Evolutionary conservation across 371 early-diverging fungal genomes (phyloP).

Genomic region (Caulochytrium protostelioides): DNA sequence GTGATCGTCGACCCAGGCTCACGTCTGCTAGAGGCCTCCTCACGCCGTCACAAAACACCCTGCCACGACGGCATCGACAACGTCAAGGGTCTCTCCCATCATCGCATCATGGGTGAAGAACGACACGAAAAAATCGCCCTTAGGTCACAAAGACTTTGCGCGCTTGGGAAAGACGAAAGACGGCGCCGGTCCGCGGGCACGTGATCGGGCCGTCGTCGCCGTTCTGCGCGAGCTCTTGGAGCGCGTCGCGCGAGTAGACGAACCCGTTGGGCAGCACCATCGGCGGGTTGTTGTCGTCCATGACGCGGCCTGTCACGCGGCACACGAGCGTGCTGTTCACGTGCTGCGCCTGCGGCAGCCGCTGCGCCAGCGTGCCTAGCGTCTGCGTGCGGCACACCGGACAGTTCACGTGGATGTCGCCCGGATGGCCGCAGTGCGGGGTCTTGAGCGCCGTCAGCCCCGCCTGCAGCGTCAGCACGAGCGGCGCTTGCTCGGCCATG

Average conservation of each 20-base stretch:
- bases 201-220: constrained; percentile 47
- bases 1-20: too few species aligned
- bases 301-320: constrained; percentile 58
- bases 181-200: constrained; percentile 56
- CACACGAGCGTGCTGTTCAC: constrained; percentile 81
- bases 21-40: too few species aligned
- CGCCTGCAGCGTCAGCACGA: constrained; percentile 69
- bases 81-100: too few species aligned
- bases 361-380: constrained; percentile 54
- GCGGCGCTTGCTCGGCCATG: constrained; percentile 55
- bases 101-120: too few species aligned
- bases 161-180: constrained; percentile 36
- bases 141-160: constrained; percentile 70
- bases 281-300: constrained; percentile 85
- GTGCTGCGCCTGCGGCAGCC: constrained; percentile 73
- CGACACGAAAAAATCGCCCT: too few species aligned
- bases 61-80: too few species aligned
- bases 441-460: constrained; percentile 85
- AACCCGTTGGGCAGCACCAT: constrained; percentile 85
- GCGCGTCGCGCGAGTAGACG: constrained; percentile 64
- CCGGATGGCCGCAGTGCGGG: constrained; percentile 40
- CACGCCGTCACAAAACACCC: too few species aligned
- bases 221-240: constrained; percentile 57
- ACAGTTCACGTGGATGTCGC: constrained; percentile 66
- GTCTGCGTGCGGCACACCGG: constrained; percentile 75